Evolutionary conservation across 805 yeast species (phyloP).

Genomic region (Lipomyces kockii): DNA sequence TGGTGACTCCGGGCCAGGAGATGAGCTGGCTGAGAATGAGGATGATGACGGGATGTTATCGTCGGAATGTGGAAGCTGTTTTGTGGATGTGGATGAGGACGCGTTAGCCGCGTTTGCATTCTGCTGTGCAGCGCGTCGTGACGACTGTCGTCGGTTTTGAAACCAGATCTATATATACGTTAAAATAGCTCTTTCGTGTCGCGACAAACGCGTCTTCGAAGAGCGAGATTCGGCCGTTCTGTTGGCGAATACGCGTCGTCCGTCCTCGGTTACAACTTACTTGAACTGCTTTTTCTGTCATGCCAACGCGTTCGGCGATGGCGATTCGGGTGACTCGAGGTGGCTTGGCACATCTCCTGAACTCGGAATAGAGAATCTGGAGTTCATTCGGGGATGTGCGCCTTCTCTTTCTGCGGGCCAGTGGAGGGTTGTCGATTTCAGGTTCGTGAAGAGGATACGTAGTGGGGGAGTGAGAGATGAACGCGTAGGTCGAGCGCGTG

Average conservation of each 20-base stretch:
- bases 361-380: conserved; percentile 78
- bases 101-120: conserved; percentile 24
- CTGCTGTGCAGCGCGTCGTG: conserved; percentile 45
- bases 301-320: conserved; percentile 78
- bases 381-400: conserved; percentile 91
- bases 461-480: conserved; percentile 89
- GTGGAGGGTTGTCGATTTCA: conserved; percentile 82
- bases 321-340: conserved; percentile 73
- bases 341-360: conserved; percentile 78
- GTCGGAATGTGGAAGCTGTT: background rate
- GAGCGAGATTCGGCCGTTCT: background rate
- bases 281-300: conserved; percentile 98
- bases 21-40: conserved; percentile 4
- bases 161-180: conserved; percentile 75
- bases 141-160: conserved; percentile 89
- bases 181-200: background rate
- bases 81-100: conserved; percentile 6
- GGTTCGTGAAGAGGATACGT: conserved; percentile 86
- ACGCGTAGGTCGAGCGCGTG: conserved; percentile 55
- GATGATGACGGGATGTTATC: conserved; percentile 11
- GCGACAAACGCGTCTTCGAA: background rate
- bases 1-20: conserved; percentile 4
- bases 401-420: conserved; percentile 93
- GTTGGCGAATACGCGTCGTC: background rate
- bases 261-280: conserved; percentile 14